Evolutionary conservation across 345 rosid genomes (phyloP), one percentile per base, ranked within the genome.

Genomic region (Physaria fendleri): DNA sequence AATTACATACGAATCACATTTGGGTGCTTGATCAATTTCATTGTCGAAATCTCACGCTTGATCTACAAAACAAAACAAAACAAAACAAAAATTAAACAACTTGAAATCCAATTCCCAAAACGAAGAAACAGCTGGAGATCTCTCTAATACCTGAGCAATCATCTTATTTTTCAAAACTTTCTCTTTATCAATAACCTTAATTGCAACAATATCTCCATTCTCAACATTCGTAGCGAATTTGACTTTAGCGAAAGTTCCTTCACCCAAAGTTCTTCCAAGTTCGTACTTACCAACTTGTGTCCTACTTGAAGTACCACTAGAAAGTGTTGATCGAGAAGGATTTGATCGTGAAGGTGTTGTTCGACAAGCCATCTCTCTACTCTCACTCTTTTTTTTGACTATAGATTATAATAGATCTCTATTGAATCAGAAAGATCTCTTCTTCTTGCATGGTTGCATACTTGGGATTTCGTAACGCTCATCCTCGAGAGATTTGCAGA

Each of bases 361-460:
- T n/a, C n/a, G n/a, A n/a, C n/a, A n/a, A n/a, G n/a, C n/a, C n/a
- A n/a, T 79, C 25, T 78, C 60, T 56, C 10, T 9, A n/a, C n/a
- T 38, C 16, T 45, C 8, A 13, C 14, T 29, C n/a, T 6, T 4
- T 20, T 42, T 2, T 48, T 0, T 20, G 45, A 8, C 11, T 25
- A 1, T 40, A 5, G 9, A 7, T 43, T 42, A 21, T 5, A 39
- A n/a, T 14, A 38, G 54, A 62, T 59, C 56, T 65, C 32, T 22
- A 13, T 2, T 22, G 32, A 27, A 17, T 89, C 79, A 93, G 42
- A 56, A 74, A 47, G 66, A 78, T 44, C 97, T 77, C 95, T 93
- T 93, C 95, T 89, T 93, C 71, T 93, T 89, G 74, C 99, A 89
- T 1, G 99, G 99, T 64, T 93, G 99, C 99, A 93, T 3, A 93